Conservation (phyloP, 1,284 basidiomycete species). For the Tylopilus sp. region DNA sequence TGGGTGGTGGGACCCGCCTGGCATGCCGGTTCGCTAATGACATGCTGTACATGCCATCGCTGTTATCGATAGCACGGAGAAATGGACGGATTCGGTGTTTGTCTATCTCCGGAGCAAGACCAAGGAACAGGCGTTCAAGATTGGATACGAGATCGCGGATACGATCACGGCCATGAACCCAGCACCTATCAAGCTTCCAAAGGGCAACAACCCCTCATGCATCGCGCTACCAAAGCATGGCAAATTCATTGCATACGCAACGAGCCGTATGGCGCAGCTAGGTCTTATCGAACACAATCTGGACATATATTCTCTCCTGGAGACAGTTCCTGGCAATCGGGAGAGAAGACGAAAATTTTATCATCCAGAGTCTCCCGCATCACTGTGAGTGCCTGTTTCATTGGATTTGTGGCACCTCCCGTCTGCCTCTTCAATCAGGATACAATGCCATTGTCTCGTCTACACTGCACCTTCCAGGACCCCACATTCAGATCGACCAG, state of each 20-base stretch:
- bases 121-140: constrained; percentile 88
- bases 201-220: too few species aligned
- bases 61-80: constrained; percentile 68
- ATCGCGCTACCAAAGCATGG: neutral
- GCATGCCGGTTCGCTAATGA: too few species aligned
- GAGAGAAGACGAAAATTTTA: neutral
- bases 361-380: neutral
- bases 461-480: too few species aligned
- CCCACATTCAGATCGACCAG: too few species aligned
- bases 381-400: neutral
- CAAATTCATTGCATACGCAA: too few species aligned
- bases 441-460: too few species aligned
- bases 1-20: constrained; percentile 2
- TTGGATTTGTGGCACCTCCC: neutral
- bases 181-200: constrained; percentile 86
- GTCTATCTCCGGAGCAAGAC: constrained; percentile 83
- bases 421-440: too few species aligned
- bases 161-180: constrained; percentile 84
- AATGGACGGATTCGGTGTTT: constrained; percentile 97
- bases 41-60: constrained; percentile 63
- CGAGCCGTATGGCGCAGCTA: neutral
- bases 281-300: neutral
- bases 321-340: neutral
- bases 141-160: constrained; percentile 90
- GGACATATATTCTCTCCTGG: neutral